phyloP scores from a whole-genome alignment of 306 rosid genomes.

The Macrotyloma uniflorum region DNA sequence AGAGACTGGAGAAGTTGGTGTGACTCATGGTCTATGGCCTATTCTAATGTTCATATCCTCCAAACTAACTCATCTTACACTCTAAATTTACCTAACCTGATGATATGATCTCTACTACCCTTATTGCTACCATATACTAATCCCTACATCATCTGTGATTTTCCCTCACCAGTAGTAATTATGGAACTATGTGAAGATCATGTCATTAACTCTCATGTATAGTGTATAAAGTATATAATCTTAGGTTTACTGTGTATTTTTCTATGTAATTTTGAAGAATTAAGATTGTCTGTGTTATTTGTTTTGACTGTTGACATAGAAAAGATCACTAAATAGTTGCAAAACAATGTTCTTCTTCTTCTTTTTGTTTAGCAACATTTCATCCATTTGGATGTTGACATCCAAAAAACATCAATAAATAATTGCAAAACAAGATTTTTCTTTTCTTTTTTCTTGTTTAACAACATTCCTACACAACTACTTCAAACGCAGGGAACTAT shows the following conservation, averaged over 20 bases:
- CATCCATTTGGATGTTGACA: too few relatives aligned
- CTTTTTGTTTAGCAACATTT: too few relatives aligned
- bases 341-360: too few relatives aligned
- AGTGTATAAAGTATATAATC: too few relatives aligned
- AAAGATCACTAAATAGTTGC: not conserved
- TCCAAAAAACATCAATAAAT: too few relatives aligned
- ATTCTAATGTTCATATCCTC: not conserved
- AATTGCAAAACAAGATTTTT: too few relatives aligned
- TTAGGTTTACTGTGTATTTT: not conserved
- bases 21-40: not conserved
- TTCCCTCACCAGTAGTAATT: not conserved
- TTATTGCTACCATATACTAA: not conserved
- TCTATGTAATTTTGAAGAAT: not conserved
- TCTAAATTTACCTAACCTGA: constrained; percentile 1
- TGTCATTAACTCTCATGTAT: too few relatives aligned
- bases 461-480: too few relatives aligned
- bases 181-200: too few relatives aligned
- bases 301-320: not conserved
- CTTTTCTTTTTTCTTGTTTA: too few relatives aligned
- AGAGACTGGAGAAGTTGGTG: not conserved
- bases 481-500: not conserved
- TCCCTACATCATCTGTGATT: not conserved
- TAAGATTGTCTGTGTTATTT: not conserved
- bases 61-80: not conserved
- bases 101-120: not conserved